phyloP scores from a whole-genome alignment of 164 flowering plant species.

The Chloranthus sessilifolius region DNA sequence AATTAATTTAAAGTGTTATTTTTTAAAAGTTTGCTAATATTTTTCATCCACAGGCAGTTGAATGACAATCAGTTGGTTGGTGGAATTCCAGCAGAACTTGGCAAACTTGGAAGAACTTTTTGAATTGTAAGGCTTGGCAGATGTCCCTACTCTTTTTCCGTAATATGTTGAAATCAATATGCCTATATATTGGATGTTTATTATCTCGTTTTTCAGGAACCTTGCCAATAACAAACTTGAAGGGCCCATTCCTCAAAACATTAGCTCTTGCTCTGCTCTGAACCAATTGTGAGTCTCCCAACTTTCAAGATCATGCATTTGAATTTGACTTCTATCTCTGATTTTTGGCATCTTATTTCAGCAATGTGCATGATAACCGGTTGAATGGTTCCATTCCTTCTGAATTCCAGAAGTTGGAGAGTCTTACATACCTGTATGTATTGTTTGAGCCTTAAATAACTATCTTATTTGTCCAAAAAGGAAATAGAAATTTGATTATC shows the following conservation, averaged over 20 bases:
- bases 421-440: constrained; percentile 82
- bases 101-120: constrained; percentile 80
- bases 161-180: neutral
- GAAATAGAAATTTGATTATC: too few relatives aligned
- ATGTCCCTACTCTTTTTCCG: neutral
- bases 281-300: constrained; percentile 67
- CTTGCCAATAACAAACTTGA: constrained; percentile 75
- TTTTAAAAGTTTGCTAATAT: neutral
- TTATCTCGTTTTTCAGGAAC: constrained; percentile 37
- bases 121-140: constrained; percentile 54
- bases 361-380: constrained; percentile 82
- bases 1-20: neutral
- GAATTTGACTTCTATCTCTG: neutral
- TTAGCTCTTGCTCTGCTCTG: constrained; percentile 60
- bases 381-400: constrained; percentile 77
- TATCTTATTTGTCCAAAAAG: too few relatives aligned
- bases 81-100: constrained; percentile 77
- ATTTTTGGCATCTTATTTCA: constrained; percentile 12
- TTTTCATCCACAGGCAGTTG: constrained; percentile 53
- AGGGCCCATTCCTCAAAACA: constrained; percentile 62
- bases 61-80: constrained; percentile 71
- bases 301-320: neutral
- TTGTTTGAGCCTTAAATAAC: too few relatives aligned
- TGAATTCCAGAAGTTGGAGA: constrained; percentile 56
- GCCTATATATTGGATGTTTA: neutral